These are phyloP conservation scores for Gynandropsis gynandra DNA, from an alignment of 345 rosid genomes.

Conservation along the genomic window DNA sequence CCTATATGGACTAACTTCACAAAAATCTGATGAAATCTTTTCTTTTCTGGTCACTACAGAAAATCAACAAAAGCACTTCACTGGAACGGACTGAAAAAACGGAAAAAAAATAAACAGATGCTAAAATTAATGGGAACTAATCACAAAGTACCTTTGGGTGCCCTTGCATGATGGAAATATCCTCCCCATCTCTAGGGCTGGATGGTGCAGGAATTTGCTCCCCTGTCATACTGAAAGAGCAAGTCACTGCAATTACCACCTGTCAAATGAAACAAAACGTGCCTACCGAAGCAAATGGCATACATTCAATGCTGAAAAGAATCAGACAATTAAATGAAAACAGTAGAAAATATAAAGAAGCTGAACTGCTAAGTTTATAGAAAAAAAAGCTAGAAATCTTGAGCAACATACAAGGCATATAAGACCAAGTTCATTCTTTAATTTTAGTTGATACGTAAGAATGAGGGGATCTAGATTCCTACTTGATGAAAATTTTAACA, in stretches of 20 bases:
- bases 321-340: neutral
- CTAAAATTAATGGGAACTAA: conserved; percentile 9
- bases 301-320: conserved; percentile 12
- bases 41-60: too few relatives aligned
- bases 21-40: too few relatives aligned
- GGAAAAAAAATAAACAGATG: conserved; percentile 7
- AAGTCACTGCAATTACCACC: conserved; percentile 26
- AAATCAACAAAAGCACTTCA: conserved; percentile 7
- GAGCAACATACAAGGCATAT: too few relatives aligned
- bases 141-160: conserved; percentile 47
- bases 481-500: neutral
- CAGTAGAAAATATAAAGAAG: too few relatives aligned
- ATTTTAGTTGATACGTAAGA: neutral
- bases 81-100: conserved; percentile 2
- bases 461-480: neutral
- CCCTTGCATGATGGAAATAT: conserved; percentile 44
- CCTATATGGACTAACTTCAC: too few relatives aligned
- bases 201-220: conserved; percentile 82
- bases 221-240: conserved; percentile 75
- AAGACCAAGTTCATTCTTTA: too few relatives aligned
- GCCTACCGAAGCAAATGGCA: conserved; percentile 15
- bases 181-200: conserved; percentile 90
- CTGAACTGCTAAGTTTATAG: too few relatives aligned
- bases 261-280: conserved; percentile 14
- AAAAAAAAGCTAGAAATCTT: neutral